Evolutionary conservation across 2,329 filamentous ascomycete species (phyloP).

Genomic region (Pyrenophora seminiperda): DNA sequence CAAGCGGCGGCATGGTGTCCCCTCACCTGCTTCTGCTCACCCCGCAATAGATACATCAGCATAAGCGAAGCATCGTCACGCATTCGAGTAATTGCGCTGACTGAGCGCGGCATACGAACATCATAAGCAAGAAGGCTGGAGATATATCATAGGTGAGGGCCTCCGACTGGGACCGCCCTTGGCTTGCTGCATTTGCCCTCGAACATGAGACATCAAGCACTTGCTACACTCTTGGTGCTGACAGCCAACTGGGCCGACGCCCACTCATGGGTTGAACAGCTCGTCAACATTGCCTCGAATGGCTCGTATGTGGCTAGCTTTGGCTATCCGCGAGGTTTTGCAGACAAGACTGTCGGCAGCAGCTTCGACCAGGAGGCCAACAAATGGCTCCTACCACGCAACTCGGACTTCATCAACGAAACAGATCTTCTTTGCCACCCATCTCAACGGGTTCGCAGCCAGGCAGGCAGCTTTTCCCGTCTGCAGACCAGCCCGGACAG

Average conservation of each 20-base stretch:
- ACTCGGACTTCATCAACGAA: neutral
- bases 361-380: conserved; percentile 3
- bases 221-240: neutral
- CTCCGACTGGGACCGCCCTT: neutral
- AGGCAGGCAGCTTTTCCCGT: conserved; percentile 9
- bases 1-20: neutral
- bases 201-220: neutral
- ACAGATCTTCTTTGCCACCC: neutral
- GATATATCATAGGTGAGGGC: neutral
- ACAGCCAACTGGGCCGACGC: neutral
- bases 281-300: conserved; percentile 1
- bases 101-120: neutral
- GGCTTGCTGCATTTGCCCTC: neutral
- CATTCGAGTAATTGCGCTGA: neutral
- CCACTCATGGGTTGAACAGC: conserved; percentile 4
- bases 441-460: conserved; percentile 6
- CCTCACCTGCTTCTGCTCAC: neutral
- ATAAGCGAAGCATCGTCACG: neutral
- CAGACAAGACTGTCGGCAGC: neutral
- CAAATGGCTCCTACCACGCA: neutral
- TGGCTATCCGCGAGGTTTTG: conserved; percentile 5
- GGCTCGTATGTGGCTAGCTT: neutral
- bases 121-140: neutral
- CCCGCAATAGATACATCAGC: neutral
- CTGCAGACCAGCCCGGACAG: neutral